Evolutionary conservation across 352 stramenopile genomes (phyloP).

Genomic region (Phytophthora brassicae): DNA sequence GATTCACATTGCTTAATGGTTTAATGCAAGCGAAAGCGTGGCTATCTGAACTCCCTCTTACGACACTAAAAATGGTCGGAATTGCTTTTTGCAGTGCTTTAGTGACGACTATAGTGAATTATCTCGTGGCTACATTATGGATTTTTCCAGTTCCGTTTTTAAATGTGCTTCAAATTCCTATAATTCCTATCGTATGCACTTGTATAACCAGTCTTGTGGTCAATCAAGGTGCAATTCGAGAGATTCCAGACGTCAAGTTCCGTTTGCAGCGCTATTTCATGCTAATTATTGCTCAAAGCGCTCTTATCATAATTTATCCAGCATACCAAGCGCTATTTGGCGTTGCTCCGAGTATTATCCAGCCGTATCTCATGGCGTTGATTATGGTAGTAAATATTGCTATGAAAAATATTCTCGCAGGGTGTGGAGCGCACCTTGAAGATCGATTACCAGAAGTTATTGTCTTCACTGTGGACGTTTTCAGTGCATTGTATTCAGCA

Average conservation of each 20-base stretch:
- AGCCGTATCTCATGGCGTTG: slow-evolving; percentile 23
- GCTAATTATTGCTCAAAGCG: slow-evolving; percentile 24
- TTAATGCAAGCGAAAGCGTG: slow-evolving; percentile 31
- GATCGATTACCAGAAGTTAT: slow-evolving; percentile 37
- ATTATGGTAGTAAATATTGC: slow-evolving; percentile 40
- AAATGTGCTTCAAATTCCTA: slow-evolving; percentile 23
- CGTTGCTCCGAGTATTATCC: not conserved
- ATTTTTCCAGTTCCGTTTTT: slow-evolving; percentile 39
- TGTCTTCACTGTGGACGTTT: slow-evolving; percentile 43
- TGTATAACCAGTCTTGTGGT: slow-evolving; percentile 14
- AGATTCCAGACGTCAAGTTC: slow-evolving; percentile 20
- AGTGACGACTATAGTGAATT: slow-evolving; percentile 5
- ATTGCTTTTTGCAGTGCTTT: slow-evolving; percentile 10
- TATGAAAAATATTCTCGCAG: slow-evolving; percentile 29
- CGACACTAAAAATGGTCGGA: not conserved
- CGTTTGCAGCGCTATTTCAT: slow-evolving; percentile 31
- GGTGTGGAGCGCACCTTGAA: slow-evolving; percentile 31
- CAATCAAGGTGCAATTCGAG: slow-evolving; percentile 1
- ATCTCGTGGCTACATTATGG: slow-evolving; percentile 15
- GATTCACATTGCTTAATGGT: not conserved
- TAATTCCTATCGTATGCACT: slow-evolving; percentile 7
- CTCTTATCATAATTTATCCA: slow-evolving; percentile 33
- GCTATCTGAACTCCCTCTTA: slow-evolving; percentile 28
- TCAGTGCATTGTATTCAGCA: slow-evolving; percentile 40
- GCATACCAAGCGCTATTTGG: slow-evolving; percentile 30